Evolutionary conservation across 495 filamentous ascomycete genomes (phyloP), one percentile per base, ranked within the genome.

Genomic region (Xylaria telfairii): DNA sequence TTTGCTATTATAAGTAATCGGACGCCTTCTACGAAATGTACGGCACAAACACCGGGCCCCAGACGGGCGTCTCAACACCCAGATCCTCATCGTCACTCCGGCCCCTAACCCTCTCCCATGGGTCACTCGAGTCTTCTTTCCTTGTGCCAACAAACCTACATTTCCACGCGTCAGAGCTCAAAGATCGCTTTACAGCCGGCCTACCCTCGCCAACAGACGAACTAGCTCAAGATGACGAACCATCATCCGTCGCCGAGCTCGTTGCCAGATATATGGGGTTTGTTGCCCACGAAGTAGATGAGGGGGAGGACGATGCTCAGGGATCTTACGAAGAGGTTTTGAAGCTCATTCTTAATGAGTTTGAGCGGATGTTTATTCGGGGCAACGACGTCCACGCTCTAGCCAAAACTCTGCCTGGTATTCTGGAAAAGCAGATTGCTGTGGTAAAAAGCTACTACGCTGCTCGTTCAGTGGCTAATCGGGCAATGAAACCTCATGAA

Each of bases 381-480:
- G 96, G 95, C 53, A 99, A 99, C 73, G 96, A 99, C 68, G 93
- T 98, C 54, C 96, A 99, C 78, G 95, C 94, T 8, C 80, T 98
- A 24, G 93, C 91, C 34, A 91, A 94, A 34, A 87, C 87, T 13
- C 86, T 98, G 6, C 93, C 95, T 0, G 96, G 96, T 68, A 97
- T 97, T 71, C 86, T 90, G 53, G 83, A 88, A 65, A 99, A 98
- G 85, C 97, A 97, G 83, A 87, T 94, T 39, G 85, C 92, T 71
- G 94, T 96, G 8, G 90, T 98, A 7, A 86, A 88, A 76, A 90
- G 90, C 78, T 99, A 99, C 85, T 97, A 96, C 77, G 90, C 92
- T 54, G 96, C 94, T 54, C 91, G 96, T 71, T 89, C 91, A 47
- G 93, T 94, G 26, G 88, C 90, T 47, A 92, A 92, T 71, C 88